Base-by-base conservation (phyloP, 148 eudicot species). In the Agrostemma githago region DNA sequence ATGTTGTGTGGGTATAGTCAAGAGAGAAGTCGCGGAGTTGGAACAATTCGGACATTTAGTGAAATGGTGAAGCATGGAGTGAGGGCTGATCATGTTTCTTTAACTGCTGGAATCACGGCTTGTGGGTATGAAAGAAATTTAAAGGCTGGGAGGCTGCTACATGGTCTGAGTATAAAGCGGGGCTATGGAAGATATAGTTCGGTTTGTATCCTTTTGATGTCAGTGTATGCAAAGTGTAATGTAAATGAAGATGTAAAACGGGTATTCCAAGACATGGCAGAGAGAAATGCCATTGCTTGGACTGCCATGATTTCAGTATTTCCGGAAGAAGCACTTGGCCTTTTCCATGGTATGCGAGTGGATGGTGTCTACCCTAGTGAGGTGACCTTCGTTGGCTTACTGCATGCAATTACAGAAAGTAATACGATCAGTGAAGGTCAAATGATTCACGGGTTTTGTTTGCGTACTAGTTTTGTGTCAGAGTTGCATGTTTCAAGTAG, bases 201-300 rank as follows among this genome's bases (percentile, higher is more conserved):
- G 0, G 90, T 94, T 12, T 86, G 92, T 76, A 94, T 91, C 83
- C 87, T 88, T 70, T 77, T 94, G 79, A 88, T 91, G 71, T 88
- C 97, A 4, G 76, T 85, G 77, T 94, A 94, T 77, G 84, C 85
- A 8, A 94, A 89, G 80, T 89, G 97, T 66, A 92, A 85, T 71
- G 75, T 71, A 8, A 65, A 63, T 64, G 79, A 80, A 80, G 96
- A 89, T 71, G 89, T 88, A 71, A 79, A 80, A 39, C 70, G 81
- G 74, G 92, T 89, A 5, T 95, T 92, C 68, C 72, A 77, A 76
- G 83, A 75, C 72, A 89, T 87, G 83, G 72, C 4, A 51, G 88
- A 85, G 6, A 86, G 89, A 48, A 90, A 92, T 83, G 98, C 92
- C 42, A 80, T 95, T 41, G 87, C 98, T 34, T 95, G 97, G 97